A percentile compares a stretch with the other conserved stretches of the same genome.
Conservation (phyloP, 2,329 filamentous ascomycete genomes). For the Metarhizium album region DNA sequence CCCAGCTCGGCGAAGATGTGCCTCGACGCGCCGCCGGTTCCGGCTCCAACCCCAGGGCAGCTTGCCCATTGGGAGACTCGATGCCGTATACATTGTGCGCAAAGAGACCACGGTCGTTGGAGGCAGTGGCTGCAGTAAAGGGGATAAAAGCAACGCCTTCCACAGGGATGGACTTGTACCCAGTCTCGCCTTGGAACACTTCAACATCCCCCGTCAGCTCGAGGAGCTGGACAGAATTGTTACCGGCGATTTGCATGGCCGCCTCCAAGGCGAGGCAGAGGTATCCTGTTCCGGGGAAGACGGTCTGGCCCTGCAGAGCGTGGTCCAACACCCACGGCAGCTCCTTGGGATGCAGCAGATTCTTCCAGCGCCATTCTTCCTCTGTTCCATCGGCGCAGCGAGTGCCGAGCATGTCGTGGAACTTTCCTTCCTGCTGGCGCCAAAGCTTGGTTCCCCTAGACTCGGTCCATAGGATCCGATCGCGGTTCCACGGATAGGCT, state of each 20-base stretch:
- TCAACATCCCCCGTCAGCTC: neutral
- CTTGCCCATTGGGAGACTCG: no score
- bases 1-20: slow-evolving; percentile 21
- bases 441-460: neutral
- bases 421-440: neutral
- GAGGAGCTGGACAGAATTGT: neutral
- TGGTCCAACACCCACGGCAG: slow-evolving; percentile 22
- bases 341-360: slow-evolving; percentile 12
- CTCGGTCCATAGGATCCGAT: neutral
- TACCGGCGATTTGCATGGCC: neutral
- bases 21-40: slow-evolving; percentile 30
- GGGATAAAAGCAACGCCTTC: no score
- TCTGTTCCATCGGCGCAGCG: no score
- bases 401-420: neutral
- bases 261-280: slow-evolving; percentile 19
- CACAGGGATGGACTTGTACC: no score
- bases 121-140: no score
- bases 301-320: slow-evolving; percentile 11
- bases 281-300: slow-evolving; percentile 28
- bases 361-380: slow-evolving; percentile 10
- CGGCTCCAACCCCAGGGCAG: slow-evolving; percentile 22
- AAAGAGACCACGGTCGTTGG: no score
- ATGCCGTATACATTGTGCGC: no score
- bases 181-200: no score
- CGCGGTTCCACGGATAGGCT: neutral